Evolutionary conservation across 306 rosid species (phyloP).

Genomic region (Acacia confusa): DNA sequence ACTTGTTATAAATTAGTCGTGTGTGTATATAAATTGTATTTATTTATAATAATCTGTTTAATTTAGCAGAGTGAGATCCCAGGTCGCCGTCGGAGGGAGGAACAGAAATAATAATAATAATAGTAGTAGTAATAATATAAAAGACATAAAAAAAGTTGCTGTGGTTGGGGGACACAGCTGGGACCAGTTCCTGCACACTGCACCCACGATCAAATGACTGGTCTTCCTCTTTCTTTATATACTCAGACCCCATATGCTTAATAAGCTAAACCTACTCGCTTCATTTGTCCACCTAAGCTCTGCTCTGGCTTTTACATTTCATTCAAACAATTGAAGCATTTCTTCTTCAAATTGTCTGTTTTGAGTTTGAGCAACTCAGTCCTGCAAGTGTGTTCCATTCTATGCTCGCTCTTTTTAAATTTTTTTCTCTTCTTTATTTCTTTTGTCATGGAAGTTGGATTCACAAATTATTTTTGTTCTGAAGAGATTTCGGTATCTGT

Average conservation of each 20-base stretch:
- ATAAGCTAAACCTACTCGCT: not conserved
- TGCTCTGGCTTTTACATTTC: not conserved
- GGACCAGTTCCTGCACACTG: not conserved
- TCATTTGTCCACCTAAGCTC: not conserved
- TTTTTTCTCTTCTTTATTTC: not conserved
- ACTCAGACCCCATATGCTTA: not conserved
- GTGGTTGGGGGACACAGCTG: not conserved
- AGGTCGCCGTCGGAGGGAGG: too few relatives aligned
- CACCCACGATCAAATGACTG: not conserved
- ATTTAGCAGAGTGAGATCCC: too few relatives aligned
- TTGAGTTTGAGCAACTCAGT: not conserved
- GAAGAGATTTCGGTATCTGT: not conserved
- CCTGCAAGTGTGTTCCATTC: conserved; percentile 2
- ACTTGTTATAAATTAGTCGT: too few relatives aligned
- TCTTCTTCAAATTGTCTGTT: not conserved
- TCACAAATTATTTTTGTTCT: not conserved
- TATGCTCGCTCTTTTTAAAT: not conserved
- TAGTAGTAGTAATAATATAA: too few relatives aligned
- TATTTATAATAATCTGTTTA: too few relatives aligned
- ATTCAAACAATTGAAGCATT: not conserved
- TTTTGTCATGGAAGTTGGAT: not conserved
- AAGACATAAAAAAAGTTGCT: too few relatives aligned
- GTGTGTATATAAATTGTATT: too few relatives aligned
- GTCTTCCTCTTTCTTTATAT: not conserved
- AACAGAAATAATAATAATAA: too few relatives aligned